Evolutionary conservation across 2,329 filamentous ascomycete species (phyloP).

Genomic region (Clonostachys rhizophaga): DNA sequence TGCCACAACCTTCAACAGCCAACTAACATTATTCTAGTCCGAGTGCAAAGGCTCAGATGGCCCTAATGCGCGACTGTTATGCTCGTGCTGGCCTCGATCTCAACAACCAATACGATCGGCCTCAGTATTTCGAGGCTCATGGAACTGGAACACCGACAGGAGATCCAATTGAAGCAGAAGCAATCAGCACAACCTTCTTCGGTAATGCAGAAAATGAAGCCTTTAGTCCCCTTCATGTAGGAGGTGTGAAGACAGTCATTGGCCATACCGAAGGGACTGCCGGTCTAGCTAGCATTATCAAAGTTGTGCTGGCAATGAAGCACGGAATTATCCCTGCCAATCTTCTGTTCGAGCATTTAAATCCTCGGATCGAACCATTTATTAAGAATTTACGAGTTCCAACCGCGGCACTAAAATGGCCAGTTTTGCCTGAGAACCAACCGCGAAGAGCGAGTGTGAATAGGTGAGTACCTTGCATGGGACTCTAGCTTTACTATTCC

Average conservation of each 20-base stretch:
- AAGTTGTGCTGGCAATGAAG: conserved; percentile 45
- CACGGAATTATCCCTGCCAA: conserved; percentile 44
- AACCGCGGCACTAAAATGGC: conserved; percentile 4
- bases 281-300: conserved; percentile 47
- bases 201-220: conserved; percentile 16
- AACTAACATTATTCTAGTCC: conserved; percentile 20
- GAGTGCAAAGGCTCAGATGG: conserved; percentile 31
- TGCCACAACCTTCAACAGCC: too few relatives aligned
- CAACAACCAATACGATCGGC: conserved; percentile 6
- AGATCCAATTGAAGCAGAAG: conserved; percentile 15
- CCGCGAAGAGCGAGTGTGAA: conserved; percentile 11
- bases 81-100: conserved; percentile 26
- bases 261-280: conserved; percentile 47
- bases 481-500: too few relatives aligned
- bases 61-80: conserved; percentile 31
- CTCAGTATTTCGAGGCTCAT: conserved; percentile 41
- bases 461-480: not conserved
- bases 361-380: conserved; percentile 17
- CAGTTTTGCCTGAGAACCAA: not conserved
- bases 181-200: conserved; percentile 34
- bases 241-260: conserved; percentile 17
- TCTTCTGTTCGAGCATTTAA: conserved; percentile 41
- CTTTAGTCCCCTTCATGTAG: conserved; percentile 10
- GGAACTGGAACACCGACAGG: conserved; percentile 33
- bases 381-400: conserved; percentile 7